phyloP scores from a whole-genome alignment of 108 stramenopile species.

The Conticribra guillardii region DNA sequence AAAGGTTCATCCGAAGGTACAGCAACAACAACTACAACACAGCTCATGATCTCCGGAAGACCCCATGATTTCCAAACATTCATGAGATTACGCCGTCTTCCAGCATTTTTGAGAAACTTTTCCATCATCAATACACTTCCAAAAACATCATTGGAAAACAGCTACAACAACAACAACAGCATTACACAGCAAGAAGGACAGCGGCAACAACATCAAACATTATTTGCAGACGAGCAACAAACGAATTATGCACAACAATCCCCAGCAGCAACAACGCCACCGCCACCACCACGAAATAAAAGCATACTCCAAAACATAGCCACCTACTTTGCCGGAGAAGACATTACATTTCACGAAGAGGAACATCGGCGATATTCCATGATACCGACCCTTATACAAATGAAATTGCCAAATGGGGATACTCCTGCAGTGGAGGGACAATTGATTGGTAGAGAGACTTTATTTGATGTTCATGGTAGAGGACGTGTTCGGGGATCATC shows the following conservation, averaged over 20 bases:
- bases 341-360: conserved; percentile 38
- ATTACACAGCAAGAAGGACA: too few species aligned
- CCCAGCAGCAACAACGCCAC: too few species aligned
- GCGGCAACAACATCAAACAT: conserved; percentile 22
- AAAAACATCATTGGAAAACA: too few species aligned
- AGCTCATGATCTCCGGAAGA: conserved; percentile 69
- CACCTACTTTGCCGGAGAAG: conserved; percentile 37
- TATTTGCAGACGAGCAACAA: not conserved
- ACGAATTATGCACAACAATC: not conserved
- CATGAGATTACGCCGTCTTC: conserved; percentile 74
- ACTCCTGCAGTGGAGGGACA: conserved; percentile 40
- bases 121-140: too few species aligned
- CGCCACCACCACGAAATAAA: too few species aligned
- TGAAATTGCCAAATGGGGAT: conserved; percentile 31
- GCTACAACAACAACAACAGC: too few species aligned
- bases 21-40: conserved; percentile 10
- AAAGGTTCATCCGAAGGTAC: conserved; percentile 11
- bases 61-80: conserved; percentile 83
- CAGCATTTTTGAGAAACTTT: conserved; percentile 46
- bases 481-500: too few species aligned
- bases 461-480: too few species aligned
- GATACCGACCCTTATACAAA: conserved; percentile 25
- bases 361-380: conserved; percentile 32
- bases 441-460: conserved; percentile 1
- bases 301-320: conserved; percentile 29